Evolutionary conservation across 805 yeast species (phyloP).

Genomic region (Candida pseudofarinosa): DNA sequence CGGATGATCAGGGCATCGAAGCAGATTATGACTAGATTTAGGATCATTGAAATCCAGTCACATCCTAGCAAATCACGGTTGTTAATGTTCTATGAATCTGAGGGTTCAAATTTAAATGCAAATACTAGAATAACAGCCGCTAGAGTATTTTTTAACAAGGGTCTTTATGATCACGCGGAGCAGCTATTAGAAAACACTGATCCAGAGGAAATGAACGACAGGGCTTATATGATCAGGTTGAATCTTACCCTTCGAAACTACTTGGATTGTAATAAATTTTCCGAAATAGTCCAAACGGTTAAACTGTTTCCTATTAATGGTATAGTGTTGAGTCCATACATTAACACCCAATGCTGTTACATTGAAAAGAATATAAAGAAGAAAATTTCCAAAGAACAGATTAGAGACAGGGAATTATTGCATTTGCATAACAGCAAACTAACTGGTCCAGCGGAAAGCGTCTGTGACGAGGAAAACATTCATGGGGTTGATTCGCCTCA

Average conservation of each 20-base stretch:
- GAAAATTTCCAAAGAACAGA: slow-evolving; percentile 9
- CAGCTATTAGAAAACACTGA: slow-evolving; percentile 19
- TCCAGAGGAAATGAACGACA: slow-evolving; percentile 21
- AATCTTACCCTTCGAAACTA: slow-evolving; percentile 21
- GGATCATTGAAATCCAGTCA: slow-evolving; percentile 17
- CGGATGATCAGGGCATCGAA: slow-evolving; percentile 11
- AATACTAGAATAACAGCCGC: slow-evolving; percentile 26
- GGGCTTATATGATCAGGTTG: slow-evolving; percentile 22
- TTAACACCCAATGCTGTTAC: slow-evolving; percentile 27
- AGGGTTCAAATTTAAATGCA: slow-evolving; percentile 14
- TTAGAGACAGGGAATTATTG: neutral
- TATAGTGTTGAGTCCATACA: slow-evolving; percentile 28
- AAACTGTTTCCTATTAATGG: slow-evolving; percentile 30
- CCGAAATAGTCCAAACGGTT: slow-evolving; percentile 14
- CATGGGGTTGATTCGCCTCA: neutral
- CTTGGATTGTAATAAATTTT: slow-evolving; percentile 15
- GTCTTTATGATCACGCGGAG: slow-evolving; percentile 20
- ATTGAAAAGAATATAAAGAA: slow-evolving; percentile 21
- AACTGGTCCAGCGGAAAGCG: neutral
- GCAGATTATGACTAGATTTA: slow-evolving; percentile 8
- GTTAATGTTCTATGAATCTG: slow-evolving; percentile 11
- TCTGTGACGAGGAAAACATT: no score
- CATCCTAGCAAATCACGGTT: slow-evolving; percentile 14
- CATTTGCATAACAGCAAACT: no score
- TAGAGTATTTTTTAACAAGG: slow-evolving; percentile 27